Conservation (phyloP, 1,284 basidiomycete species). For the Puccinia horiana region DNA sequence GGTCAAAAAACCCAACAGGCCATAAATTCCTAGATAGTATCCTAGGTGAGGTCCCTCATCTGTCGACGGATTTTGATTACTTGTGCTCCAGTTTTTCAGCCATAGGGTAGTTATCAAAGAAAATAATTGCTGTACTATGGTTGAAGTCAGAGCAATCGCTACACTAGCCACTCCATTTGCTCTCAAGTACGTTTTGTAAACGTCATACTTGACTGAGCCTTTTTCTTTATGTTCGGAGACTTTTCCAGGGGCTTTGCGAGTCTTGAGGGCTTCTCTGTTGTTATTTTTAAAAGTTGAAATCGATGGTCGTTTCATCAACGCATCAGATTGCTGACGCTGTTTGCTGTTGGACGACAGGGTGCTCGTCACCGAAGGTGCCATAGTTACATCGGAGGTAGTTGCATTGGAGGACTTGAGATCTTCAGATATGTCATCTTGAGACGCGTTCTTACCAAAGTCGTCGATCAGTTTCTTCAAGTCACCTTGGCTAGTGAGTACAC, state of each 20-base stretch:
- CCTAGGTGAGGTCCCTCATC: neutral
- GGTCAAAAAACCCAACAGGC: constrained; percentile 19
- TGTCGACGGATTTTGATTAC: constrained; percentile 15
- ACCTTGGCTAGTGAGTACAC: constrained; percentile 68
- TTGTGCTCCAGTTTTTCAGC: constrained; percentile 46
- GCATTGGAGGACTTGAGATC: constrained; percentile 40
- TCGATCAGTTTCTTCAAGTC: constrained; percentile 77
- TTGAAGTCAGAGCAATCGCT: constrained; percentile 1
- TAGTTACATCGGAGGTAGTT: constrained; percentile 30
- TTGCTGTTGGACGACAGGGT: constrained; percentile 41
- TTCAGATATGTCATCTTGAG: constrained; percentile 62
- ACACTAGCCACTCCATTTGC: constrained; percentile 75
- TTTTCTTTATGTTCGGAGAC: constrained; percentile 78
- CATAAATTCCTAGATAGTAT: constrained; percentile 44
- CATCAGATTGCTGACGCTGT: constrained; percentile 31
- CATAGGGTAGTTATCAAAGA: constrained; percentile 32
- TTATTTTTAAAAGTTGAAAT: constrained; percentile 51
- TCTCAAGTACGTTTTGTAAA: constrained; percentile 76
- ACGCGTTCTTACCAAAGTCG: constrained; percentile 62
- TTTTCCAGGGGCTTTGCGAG: constrained; percentile 57
- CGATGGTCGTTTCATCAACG: constrained; percentile 51
- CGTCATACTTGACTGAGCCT: constrained; percentile 74
- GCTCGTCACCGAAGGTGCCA: constrained; percentile 48
- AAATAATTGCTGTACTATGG: constrained; percentile 28
- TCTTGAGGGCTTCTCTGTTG: constrained; percentile 51